phyloP scores from a whole-genome alignment of 2,329 filamentous ascomycete genomes.

The Pestalotiopsis fici region DNA sequence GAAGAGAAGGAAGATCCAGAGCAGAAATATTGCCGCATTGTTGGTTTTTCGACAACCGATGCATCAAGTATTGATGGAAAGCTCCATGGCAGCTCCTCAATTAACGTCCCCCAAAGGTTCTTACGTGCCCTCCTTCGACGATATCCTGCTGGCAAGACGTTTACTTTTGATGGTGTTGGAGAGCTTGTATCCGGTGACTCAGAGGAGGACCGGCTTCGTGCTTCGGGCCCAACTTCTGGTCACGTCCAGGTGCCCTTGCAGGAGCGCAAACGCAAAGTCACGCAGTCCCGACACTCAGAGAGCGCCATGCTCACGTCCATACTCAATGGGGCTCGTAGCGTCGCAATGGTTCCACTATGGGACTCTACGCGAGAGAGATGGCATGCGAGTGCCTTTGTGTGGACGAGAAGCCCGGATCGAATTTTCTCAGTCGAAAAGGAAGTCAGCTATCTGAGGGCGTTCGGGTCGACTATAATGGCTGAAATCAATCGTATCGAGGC shows the following conservation, averaged over 20 bases:
- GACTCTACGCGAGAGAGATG: conserved; percentile 44
- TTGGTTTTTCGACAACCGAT: conserved; percentile 38
- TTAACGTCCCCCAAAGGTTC: conserved; percentile 36
- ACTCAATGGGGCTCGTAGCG: conserved; percentile 44
- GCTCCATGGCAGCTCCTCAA: conserved; percentile 8
- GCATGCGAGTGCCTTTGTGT: conserved; percentile 51
- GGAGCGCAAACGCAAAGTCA: conserved; percentile 4
- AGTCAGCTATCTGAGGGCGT: conserved; percentile 49
- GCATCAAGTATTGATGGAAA: conserved; percentile 32
- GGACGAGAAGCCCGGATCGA: conserved; percentile 42
- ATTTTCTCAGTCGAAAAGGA: conserved; percentile 46
- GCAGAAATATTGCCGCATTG: conserved; percentile 26
- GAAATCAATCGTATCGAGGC: conserved; percentile 50
- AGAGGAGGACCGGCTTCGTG: conserved; percentile 2
- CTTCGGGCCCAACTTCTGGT: conserved; percentile 3
- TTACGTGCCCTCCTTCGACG: conserved; percentile 41
- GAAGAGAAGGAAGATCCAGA: background rate
- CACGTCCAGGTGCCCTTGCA: background rate
- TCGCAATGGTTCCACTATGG: conserved; percentile 51
- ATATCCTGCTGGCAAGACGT: conserved; percentile 47
- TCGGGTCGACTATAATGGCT: conserved; percentile 55
- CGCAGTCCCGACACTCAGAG: conserved; percentile 22
- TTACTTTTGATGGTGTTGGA: conserved; percentile 42
- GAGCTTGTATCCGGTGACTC: conserved; percentile 31
- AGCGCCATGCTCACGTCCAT: conserved; percentile 29